A percentile compares a stretch with the other conserved stretches of the same genome.
phyloP scores from a whole-genome alignment of 345 rosid species.

The Noccaea bulbosa region DNA sequence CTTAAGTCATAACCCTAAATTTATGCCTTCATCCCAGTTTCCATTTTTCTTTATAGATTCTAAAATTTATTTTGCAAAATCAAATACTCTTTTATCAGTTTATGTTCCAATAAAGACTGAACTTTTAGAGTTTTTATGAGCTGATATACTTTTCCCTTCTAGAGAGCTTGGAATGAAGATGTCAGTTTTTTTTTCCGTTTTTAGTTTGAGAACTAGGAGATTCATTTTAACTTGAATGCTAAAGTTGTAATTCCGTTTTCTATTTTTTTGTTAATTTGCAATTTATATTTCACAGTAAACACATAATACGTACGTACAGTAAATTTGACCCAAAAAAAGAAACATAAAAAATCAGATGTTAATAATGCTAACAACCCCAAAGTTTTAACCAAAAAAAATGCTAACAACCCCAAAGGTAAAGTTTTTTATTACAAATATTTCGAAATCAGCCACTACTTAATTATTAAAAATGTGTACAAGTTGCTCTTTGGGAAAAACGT shows the following conservation, averaged over 20 bases:
- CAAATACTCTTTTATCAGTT: neutral
- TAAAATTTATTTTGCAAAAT: neutral
- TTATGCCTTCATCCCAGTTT: constrained; percentile 27
- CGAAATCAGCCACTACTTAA: constrained; percentile 5
- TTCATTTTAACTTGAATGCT: neutral
- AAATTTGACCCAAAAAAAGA: neutral
- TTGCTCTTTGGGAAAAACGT: constrained; percentile 22
- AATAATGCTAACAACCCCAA: neutral
- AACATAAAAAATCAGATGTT: neutral
- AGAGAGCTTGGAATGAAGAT: constrained; percentile 6
- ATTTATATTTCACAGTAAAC: neutral
- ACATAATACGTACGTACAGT: neutral
- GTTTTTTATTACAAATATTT: neutral
- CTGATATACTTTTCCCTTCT: neutral
- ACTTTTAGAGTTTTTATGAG: neutral
- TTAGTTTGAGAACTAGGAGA: too few relatives aligned
- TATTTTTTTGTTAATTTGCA: neutral
- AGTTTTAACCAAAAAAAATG: too few relatives aligned
- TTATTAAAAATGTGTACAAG: constrained; percentile 12
- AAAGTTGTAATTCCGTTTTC: neutral
- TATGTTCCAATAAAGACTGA: neutral
- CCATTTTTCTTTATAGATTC: neutral
- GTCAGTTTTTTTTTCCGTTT: neutral
- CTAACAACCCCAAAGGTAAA: neutral
- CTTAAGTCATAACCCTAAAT: constrained; percentile 15